Percentiles rank a stretch among this genome's conserved stretches.
Conservation (phyloP, 2,329 filamentous ascomycete species). For the Epichloe bromicola region DNA sequence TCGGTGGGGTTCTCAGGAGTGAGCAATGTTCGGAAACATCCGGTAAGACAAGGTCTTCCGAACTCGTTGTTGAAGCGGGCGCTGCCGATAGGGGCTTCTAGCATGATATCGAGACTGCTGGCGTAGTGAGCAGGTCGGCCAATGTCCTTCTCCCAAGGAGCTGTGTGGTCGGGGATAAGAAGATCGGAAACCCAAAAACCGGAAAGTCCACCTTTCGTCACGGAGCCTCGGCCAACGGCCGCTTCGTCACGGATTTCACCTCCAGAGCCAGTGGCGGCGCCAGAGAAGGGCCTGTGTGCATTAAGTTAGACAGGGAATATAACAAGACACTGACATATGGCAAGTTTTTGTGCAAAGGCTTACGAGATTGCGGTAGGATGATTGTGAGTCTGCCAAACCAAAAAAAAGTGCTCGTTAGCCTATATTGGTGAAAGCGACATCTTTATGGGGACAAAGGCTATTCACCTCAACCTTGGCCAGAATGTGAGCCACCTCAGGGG, state of each 20-base stretch:
- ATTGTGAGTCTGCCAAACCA: constrained; percentile 57
- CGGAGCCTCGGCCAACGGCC: constrained; percentile 83
- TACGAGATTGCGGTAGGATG: constrained; percentile 85
- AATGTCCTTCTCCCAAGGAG: constrained; percentile 85
- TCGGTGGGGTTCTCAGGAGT: constrained; percentile 23
- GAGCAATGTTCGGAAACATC: constrained; percentile 84
- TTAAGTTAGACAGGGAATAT: not conserved
- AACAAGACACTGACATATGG: not conserved
- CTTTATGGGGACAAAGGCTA: not conserved
- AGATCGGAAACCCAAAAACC: constrained; percentile 96
- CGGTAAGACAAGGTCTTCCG: constrained; percentile 74
- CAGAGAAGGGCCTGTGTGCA: constrained; percentile 53
- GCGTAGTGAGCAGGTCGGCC: constrained; percentile 87
- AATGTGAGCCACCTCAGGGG: constrained; percentile 75
- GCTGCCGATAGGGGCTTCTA: constrained; percentile 89
- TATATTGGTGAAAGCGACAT: not conserved
- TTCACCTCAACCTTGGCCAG: constrained; percentile 71
- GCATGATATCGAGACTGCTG: constrained; percentile 91
- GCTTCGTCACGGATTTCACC: constrained; percentile 95
- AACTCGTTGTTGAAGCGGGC: constrained; percentile 98
- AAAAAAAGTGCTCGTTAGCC: not conserved
- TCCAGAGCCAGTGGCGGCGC: constrained; percentile 87
- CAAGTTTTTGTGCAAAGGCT: not conserved
- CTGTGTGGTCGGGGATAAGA: constrained; percentile 66
- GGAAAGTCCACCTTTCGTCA: constrained; percentile 79